phyloP scores from a whole-genome alignment of 106 monocot species.

The Phalaenopsis aphrodite region DNA sequence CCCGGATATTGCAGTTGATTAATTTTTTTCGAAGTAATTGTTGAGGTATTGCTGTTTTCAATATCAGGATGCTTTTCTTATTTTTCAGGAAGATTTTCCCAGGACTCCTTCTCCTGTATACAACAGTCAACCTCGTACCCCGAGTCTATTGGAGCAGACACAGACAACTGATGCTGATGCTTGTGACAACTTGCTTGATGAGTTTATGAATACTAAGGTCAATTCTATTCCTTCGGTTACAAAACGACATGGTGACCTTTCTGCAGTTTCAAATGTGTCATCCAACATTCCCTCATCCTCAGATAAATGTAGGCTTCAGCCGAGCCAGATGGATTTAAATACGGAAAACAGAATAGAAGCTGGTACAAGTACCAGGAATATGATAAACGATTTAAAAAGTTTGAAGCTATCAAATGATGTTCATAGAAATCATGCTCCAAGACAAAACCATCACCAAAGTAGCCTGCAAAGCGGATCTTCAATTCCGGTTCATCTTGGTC shows the following conservation, averaged over 20 bases:
- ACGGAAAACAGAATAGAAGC: slow-evolving; percentile 5
- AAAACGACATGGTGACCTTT: slow-evolving; percentile 7
- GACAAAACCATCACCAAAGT: slow-evolving; percentile 25
- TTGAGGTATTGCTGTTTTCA: neutral
- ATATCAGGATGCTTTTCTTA: neutral
- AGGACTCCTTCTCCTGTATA: slow-evolving; percentile 53
- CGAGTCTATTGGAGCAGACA: slow-evolving; percentile 27
- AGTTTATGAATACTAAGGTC: slow-evolving; percentile 19
- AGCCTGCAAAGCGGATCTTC: slow-evolving; percentile 22
- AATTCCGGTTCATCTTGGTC: slow-evolving; percentile 24
- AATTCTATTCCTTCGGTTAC: slow-evolving; percentile 15
- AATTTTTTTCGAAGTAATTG: neutral
- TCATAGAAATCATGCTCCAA: slow-evolving; percentile 21
- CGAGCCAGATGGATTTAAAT: slow-evolving; percentile 10
- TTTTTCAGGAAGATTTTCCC: slow-evolving; percentile 68
- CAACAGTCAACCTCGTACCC: slow-evolving; percentile 30
- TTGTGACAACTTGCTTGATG: slow-evolving; percentile 10
- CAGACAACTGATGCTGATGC: slow-evolving; percentile 19
- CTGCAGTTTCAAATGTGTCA: slow-evolving; percentile 8
- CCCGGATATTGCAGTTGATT: neutral
- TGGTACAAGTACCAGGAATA: slow-evolving; percentile 24
- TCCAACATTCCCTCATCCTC: slow-evolving; percentile 16
- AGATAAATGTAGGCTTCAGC: slow-evolving; percentile 10
- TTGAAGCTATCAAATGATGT: slow-evolving; percentile 39
- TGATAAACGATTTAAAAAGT: slow-evolving; percentile 42